These are phyloP conservation scores for Epichloe glyceriae DNA, from an alignment of 2,329 filamentous ascomycete genomes.

Conservation along the genomic window DNA sequence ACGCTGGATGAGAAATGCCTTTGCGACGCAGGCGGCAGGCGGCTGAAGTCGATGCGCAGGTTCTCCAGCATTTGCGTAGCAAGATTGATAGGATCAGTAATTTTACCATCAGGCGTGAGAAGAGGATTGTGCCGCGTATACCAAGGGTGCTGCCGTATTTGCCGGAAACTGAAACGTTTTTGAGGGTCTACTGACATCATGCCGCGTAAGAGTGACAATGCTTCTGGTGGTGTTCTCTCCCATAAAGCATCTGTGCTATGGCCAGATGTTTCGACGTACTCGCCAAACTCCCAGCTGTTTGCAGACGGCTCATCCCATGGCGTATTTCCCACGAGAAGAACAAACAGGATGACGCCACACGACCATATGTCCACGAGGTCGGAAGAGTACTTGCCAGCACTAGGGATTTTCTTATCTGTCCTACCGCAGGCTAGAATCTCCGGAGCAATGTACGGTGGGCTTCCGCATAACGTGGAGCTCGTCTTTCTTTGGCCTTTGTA, in stretches of 20 bases:
- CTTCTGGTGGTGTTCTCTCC: constrained; percentile 60
- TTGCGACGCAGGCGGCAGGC: constrained; percentile 44
- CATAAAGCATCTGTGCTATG: constrained; percentile 76
- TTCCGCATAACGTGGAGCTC: constrained; percentile 84
- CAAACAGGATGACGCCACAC: constrained; percentile 94
- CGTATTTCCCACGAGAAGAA: constrained; percentile 87
- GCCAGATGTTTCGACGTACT: constrained; percentile 72
- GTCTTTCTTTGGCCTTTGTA: constrained; percentile 73
- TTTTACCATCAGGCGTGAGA: constrained; percentile 58
- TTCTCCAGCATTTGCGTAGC: constrained; percentile 94
- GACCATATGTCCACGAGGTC: constrained; percentile 93
- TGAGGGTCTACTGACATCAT: constrained; percentile 76
- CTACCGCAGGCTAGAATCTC: constrained; percentile 58
- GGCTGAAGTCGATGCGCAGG: constrained; percentile 75
- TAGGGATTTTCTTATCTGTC: constrained; percentile 31
- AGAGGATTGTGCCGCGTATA: constrained; percentile 74
- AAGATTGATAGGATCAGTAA: constrained; percentile 67
- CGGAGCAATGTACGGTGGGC: constrained; percentile 92
- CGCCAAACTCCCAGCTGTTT: constrained; percentile 79
- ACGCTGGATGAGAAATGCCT: constrained; percentile 13
- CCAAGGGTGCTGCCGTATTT: constrained; percentile 88
- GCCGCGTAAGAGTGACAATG: constrained; percentile 72
- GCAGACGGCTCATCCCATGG: constrained; percentile 90
- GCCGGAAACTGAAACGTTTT: constrained; percentile 71
- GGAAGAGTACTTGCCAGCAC: constrained; percentile 52